Conservation (phyloP, 163 green algal species). For the Scenedesmus sp. region DNA sequence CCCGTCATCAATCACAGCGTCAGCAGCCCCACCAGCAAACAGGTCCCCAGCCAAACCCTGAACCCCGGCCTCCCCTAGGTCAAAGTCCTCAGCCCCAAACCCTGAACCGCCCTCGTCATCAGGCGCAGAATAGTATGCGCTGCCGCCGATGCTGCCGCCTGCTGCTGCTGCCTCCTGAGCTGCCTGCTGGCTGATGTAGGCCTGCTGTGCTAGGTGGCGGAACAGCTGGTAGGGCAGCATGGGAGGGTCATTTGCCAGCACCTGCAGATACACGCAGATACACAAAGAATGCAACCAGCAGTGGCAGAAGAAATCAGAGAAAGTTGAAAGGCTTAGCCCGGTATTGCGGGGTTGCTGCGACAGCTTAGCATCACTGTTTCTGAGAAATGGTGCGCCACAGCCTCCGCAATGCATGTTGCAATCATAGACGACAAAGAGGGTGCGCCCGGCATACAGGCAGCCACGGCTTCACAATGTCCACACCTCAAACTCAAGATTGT, state of each 20-base stretch:
- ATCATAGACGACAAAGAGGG: no score
- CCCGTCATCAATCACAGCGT: neutral
- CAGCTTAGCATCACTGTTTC: no score
- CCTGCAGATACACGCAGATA: slow-evolving; percentile 7
- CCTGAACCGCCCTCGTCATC: neutral
- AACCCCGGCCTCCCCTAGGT: slow-evolving; percentile 1
- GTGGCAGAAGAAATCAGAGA: no score
- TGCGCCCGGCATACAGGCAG: no score
- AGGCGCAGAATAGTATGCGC: slow-evolving; percentile 18
- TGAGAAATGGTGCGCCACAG: no score
- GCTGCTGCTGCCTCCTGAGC: neutral
- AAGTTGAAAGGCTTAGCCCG: no score
- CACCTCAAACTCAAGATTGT: no score
- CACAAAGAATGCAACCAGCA: neutral
- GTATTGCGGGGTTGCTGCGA: no score
- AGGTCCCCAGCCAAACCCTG: neutral
- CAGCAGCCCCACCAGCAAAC: neutral
- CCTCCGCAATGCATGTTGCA: no score
- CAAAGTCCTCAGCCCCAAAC: slow-evolving; percentile 28
- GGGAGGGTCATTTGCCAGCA: slow-evolving; percentile 3
- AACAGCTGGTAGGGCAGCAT: slow-evolving; percentile 48
- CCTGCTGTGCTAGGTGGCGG: slow-evolving; percentile 19
- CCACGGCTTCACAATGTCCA: no score
- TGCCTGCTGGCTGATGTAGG: neutral
- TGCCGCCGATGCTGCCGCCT: slow-evolving; percentile 11